Base-by-base conservation (phyloP, 495 filamentous ascomycete genomes). In the Neurospora sp. region DNA sequence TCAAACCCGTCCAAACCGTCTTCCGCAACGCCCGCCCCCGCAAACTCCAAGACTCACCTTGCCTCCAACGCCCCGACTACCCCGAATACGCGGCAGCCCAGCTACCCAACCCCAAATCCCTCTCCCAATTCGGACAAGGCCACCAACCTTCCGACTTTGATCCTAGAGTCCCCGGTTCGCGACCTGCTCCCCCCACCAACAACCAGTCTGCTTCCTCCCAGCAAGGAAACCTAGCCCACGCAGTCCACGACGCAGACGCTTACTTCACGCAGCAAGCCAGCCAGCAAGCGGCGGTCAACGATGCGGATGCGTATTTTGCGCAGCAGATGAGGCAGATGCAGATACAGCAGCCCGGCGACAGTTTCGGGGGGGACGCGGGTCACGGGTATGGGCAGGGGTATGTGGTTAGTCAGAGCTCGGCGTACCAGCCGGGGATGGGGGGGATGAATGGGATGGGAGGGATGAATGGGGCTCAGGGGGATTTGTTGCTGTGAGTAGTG, bases 1-100 rank as follows among this genome's bases (percentile, higher is more conserved):
- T 98, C 87, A 98, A 97, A 83, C 94, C 94, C 18, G 93, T 96
- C 44, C 93, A 96, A 84, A 94, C 94, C 6, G 98, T 99, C 84
- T 90, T 98, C 71, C 96, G 96, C 76, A 93, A 97, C 78, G 96
- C 96, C 72, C 90, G 95, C 38, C 53, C 53, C 7, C 22, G 53
- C 14, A 88, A 90, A 27, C 86, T 98, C 3, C 82, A 87, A 45
- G 93, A 95, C 45, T 92, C 89, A 9, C 96, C 96, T 0, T 94
- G 94, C 0, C 84, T 99, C 44, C 96, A 97, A 82, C 89, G 89
- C 73, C 83, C 90, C 65, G 81, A 80, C 16, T 78, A 90, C 3
- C 87, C 70, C 8, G 39, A 31, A n/a, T 73, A 40, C 27, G 68
- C 38, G 27, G 18, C 42, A n/a, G 42, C 73, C 27, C 80, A 75